phyloP scores from a whole-genome alignment of 768 basidiomycete genomes.

The Leccinum boreale region DNA sequence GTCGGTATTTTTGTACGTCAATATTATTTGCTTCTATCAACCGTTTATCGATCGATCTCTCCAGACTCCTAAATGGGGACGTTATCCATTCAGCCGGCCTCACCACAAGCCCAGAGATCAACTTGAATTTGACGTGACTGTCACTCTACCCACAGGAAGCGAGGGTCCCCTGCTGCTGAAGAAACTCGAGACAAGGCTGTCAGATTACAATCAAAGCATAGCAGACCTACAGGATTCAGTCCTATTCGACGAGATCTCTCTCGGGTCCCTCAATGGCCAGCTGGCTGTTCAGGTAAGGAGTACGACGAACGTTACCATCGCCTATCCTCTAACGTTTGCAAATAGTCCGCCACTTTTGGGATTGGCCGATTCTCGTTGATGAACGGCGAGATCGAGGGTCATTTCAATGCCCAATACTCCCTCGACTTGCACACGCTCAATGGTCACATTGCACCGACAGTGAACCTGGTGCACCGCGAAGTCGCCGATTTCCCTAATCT shows the following conservation, averaged over 20 bases:
- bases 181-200: constrained; percentile 41
- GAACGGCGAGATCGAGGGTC: constrained; percentile 47
- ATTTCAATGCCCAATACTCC: constrained; percentile 34
- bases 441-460: constrained; percentile 35
- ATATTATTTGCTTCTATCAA: neutral
- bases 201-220: constrained; percentile 38
- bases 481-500: constrained; percentile 27
- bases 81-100: neutral
- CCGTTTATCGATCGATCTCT: neutral
- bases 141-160: constrained; percentile 36
- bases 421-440: constrained; percentile 40
- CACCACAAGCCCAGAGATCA: constrained; percentile 7
- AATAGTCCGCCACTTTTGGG: constrained; percentile 33
- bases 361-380: constrained; percentile 32
- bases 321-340: neutral
- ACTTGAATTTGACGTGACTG: constrained; percentile 34
- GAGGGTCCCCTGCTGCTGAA: constrained; percentile 34
- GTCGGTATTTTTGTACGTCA: constrained; percentile 34
- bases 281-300: constrained; percentile 34
- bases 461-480: constrained; percentile 34
- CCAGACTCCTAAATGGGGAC: constrained; percentile 32
- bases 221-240: constrained; percentile 33
- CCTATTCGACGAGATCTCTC: constrained; percentile 35
- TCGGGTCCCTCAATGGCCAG: constrained; percentile 35
- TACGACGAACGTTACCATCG: neutral